Evolutionary conservation across 176 grass and related monocot genomes (phyloP).

Genomic region (Typha latifolia): DNA sequence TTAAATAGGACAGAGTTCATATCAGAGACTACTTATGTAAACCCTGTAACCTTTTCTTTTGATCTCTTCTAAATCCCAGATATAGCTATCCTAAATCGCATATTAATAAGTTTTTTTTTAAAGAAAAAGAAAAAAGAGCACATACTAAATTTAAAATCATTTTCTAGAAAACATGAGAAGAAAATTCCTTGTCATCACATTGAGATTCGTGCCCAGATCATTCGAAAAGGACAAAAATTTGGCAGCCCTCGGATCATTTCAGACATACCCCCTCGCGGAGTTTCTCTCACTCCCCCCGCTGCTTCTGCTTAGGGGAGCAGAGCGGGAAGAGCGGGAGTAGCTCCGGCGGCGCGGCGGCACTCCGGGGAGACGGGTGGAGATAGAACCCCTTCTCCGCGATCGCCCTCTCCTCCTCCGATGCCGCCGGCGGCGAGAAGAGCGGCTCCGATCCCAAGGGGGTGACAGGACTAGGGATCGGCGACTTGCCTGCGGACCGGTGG

Average conservation of each 20-base stretch:
- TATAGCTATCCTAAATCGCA: too few relatives aligned
- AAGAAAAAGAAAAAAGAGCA: too few relatives aligned
- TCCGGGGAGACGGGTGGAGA: constrained; percentile 2
- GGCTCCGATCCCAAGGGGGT: constrained; percentile 1
- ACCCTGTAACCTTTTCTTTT: too few relatives aligned
- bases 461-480: neutral
- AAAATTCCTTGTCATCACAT: too few relatives aligned
- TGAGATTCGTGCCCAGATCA: too few relatives aligned
- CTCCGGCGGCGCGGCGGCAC: neutral
- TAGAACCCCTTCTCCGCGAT: constrained; percentile 2
- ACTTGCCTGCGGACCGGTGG: neutral
- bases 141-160: too few relatives aligned
- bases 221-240: neutral
- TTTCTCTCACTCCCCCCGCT: neutral
- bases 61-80: too few relatives aligned
- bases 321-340: constrained; percentile 11
- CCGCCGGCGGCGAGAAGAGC: neutral
- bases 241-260: neutral
- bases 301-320: neutral
- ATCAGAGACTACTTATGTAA: too few relatives aligned
- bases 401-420: neutral
- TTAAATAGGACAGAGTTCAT: too few relatives aligned
- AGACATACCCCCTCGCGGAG: neutral
- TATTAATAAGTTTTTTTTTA: too few relatives aligned
- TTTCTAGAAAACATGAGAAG: too few relatives aligned